Conservation (phyloP, 805 yeast genomes). For the Wickerhamomyces alni region DNA sequence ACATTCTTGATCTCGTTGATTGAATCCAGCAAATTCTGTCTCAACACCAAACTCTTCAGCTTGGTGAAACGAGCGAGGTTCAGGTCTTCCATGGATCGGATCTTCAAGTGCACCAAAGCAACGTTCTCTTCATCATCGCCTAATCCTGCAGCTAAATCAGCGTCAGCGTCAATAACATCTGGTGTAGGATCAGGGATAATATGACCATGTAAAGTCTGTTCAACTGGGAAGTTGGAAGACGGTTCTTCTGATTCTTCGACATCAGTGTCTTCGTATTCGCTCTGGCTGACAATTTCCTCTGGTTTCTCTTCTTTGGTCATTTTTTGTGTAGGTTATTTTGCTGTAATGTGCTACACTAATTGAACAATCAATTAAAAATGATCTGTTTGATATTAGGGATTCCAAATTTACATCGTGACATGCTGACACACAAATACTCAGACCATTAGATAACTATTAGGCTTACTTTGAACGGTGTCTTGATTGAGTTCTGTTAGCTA, state of each 20-base stretch:
- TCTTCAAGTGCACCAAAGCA: slow-evolving; percentile 67
- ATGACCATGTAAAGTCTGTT: slow-evolving; percentile 12
- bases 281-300: slow-evolving; percentile 11
- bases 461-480: no score
- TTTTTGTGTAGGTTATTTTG: neutral
- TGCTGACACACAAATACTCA: no score
- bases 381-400: no score
- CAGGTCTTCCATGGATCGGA: slow-evolving; percentile 56
- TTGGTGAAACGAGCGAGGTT: slow-evolving; percentile 49
- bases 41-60: slow-evolving; percentile 58
- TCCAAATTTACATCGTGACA: no score
- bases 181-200: slow-evolving; percentile 29
- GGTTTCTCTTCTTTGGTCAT: slow-evolving; percentile 1
- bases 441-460: no score
- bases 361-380: no score
- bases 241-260: slow-evolving; percentile 9
- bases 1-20: slow-evolving; percentile 62
- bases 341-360: no score
- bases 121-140: slow-evolving; percentile 54
- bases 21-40: slow-evolving; percentile 80
- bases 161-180: slow-evolving; percentile 63
- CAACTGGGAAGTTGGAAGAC: neutral
- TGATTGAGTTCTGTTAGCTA: no score
- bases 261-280: slow-evolving; percentile 20
- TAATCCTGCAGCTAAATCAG: slow-evolving; percentile 48